A percentile compares a stretch with the other conserved stretches of the same genome.
phyloP scores from a whole-genome alignment of 2,329 filamentous ascomycete species.

The Paracamarosporium sp. region DNA sequence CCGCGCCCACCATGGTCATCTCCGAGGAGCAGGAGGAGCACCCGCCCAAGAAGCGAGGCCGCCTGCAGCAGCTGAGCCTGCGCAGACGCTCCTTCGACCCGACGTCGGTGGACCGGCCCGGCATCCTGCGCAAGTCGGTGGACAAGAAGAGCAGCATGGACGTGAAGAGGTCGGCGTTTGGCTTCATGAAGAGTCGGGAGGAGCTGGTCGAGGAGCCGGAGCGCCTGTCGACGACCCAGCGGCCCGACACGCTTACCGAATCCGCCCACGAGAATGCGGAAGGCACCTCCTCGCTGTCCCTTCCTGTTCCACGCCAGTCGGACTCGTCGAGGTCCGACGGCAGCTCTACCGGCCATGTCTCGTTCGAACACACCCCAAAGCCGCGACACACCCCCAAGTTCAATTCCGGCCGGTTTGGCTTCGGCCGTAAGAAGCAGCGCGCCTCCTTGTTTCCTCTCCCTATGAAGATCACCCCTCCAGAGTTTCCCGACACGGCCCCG shows the following conservation, averaged over 20 bases:
- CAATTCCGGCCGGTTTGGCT: constrained; percentile 73
- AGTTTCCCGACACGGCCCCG: constrained; percentile 53
- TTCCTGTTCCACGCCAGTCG: constrained; percentile 71
- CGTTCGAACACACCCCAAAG: constrained; percentile 40
- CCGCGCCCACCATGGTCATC: constrained; percentile 73
- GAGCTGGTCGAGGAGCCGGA: constrained; percentile 49
- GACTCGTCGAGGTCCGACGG: constrained; percentile 92
- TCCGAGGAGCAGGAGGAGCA: constrained; percentile 20
- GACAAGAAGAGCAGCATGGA: constrained; percentile 40
- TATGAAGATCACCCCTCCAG: constrained; percentile 66
- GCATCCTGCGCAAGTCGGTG: constrained; percentile 42
- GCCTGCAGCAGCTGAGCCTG: constrained; percentile 44
- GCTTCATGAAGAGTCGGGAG: constrained; percentile 32
- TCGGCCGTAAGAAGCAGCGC: constrained; percentile 74
- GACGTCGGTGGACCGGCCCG: constrained; percentile 33
- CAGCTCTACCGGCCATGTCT: constrained; percentile 65
- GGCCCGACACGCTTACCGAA: constrained; percentile 57
- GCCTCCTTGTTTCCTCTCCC: constrained; percentile 88
- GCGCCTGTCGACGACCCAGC: constrained; percentile 67
- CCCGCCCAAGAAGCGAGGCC: constrained; percentile 35
- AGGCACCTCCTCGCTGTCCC: constrained; percentile 65
- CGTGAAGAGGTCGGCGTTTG: constrained; percentile 33
- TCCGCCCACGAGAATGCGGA: constrained; percentile 70
- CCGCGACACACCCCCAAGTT: constrained; percentile 63
- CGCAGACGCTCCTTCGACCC: constrained; percentile 48